A percentile compares a stretch with the other conserved stretches of the same genome.
Conservation (phyloP, 169 alveolate genomes). For the Cryptosporidium bovis region DNA sequence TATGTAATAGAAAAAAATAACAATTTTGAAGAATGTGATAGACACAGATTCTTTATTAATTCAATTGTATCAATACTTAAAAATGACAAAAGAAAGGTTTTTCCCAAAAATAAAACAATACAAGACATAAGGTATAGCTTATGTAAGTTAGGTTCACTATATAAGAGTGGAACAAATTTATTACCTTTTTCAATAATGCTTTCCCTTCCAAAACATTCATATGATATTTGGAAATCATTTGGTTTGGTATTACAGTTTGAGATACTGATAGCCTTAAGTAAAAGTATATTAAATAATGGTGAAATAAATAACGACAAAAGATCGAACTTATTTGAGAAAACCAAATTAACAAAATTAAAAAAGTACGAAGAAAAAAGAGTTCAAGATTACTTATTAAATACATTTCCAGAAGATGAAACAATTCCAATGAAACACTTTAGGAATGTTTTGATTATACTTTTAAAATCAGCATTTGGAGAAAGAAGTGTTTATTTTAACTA, state of each 20-base stretch:
- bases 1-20: background rate
- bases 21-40: constrained; percentile 26
- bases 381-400: constrained; percentile 15
- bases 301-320: background rate
- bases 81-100: background rate
- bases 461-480: background rate
- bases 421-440: constrained; percentile 43
- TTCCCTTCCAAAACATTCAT: constrained; percentile 62
- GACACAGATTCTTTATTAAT: constrained; percentile 33
- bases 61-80: constrained; percentile 30
- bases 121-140: constrained; percentile 44
- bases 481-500: background rate
- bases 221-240: constrained; percentile 54
- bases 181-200: constrained; percentile 27
- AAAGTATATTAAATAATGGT: constrained; percentile 25
- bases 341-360: constrained; percentile 1
- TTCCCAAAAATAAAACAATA: constrained; percentile 37
- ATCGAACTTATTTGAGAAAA: constrained; percentile 5
- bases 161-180: constrained; percentile 17
- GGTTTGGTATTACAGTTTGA: constrained; percentile 38
- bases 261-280: constrained; percentile 22
- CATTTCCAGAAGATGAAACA: constrained; percentile 19
- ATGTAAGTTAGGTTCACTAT: constrained; percentile 44
- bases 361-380: background rate
- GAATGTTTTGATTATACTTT: background rate